A percentile compares a stretch with the other conserved stretches of the same genome.
These are phyloP conservation scores for Blastocystis sp. DNA, from an alignment of 352 stramenopile genomes.

Conservation along the genomic window DNA sequence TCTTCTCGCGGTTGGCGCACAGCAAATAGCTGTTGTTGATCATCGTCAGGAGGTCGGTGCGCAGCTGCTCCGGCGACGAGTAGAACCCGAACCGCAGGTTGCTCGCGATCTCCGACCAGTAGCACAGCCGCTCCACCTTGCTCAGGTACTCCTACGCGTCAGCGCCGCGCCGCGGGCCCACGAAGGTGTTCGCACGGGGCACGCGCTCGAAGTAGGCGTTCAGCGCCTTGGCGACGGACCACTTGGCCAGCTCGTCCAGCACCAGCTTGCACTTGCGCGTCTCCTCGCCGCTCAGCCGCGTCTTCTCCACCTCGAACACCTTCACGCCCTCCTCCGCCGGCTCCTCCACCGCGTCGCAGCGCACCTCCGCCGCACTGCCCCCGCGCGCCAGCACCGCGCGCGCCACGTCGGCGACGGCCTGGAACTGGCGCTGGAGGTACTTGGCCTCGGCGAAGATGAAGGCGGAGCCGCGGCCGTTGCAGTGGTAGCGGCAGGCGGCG, in stretches of 20 bases:
- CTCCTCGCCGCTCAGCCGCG: neutral
- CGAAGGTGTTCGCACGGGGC: neutral
- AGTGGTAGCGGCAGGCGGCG: conserved; percentile 24
- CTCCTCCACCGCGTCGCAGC: neutral
- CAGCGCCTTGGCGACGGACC: neutral
- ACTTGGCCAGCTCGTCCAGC: conserved; percentile 21
- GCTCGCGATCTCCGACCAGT: conserved; percentile 4
- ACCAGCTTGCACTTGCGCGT: neutral
- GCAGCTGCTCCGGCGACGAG: neutral
- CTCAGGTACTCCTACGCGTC: conserved; percentile 61
- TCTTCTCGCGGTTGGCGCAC: neutral
- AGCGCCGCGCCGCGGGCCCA: neutral
- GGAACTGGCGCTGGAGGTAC: conserved; percentile 38
- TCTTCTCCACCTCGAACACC: conserved; percentile 14
- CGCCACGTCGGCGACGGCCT: neutral
- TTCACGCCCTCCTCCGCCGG: conserved; percentile 14
- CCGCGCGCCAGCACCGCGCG: neutral
- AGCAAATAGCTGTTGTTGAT: conserved; percentile 22
- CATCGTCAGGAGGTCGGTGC: conserved; percentile 26
- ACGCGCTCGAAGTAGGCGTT: conserved; percentile 9
- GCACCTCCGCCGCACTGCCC: conserved; percentile 1
- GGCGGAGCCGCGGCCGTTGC: conserved; percentile 22
- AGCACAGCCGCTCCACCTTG: conserved; percentile 49
- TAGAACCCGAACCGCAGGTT: conserved; percentile 22
- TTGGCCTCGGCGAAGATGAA: conserved; percentile 44